These are phyloP conservation scores for Botrytis porri DNA, from an alignment of 2,329 filamentous ascomycete genomes.

Conservation along the genomic window DNA sequence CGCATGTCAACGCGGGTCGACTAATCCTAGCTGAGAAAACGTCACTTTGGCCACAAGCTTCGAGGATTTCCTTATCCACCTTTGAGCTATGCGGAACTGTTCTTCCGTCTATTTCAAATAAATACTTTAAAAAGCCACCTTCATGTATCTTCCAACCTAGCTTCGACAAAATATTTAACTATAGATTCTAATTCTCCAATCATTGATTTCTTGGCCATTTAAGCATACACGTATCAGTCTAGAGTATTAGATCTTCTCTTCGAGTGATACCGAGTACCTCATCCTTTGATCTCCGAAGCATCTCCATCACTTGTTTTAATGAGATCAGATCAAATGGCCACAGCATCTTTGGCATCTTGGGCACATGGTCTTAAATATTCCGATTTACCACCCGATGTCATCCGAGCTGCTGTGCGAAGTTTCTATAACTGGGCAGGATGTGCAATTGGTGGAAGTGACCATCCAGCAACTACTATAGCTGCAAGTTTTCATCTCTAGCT, in stretches of 20 bases:
- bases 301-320: neutral
- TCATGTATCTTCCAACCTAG: neutral
- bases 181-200: neutral
- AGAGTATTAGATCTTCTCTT: neutral
- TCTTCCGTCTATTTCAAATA: neutral
- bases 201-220: neutral
- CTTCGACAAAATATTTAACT: neutral
- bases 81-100: neutral
- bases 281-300: neutral
- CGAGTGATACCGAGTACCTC: neutral
- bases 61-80: neutral
- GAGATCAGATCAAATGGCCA: conserved; percentile 42
- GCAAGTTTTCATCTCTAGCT: conserved; percentile 13
- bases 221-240: neutral
- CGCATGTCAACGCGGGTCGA: neutral
- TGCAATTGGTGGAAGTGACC: conserved; percentile 47
- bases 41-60: neutral
- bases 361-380: conserved; percentile 43
- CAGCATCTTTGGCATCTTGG: conserved; percentile 48
- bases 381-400: conserved; percentile 43
- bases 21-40: neutral
- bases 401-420: conserved; percentile 45
- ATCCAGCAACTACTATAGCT: conserved; percentile 26
- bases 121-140: neutral
- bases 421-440: conserved; percentile 56